Evolutionary conservation across 2,329 filamentous ascomycete species (phyloP).

Genomic region (Lanzia echinophila): DNA sequence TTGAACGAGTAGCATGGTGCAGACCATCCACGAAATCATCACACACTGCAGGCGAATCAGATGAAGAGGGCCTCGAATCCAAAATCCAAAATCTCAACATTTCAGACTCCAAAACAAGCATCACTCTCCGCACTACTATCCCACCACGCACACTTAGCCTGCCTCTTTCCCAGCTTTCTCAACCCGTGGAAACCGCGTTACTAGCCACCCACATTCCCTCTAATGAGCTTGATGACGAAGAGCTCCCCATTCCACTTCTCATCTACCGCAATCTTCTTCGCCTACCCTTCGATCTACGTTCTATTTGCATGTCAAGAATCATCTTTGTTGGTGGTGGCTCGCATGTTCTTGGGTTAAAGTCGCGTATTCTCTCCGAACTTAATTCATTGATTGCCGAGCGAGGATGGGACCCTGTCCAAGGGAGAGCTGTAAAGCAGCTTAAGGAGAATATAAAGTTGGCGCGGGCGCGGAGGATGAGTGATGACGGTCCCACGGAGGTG

Average conservation of each 20-base stretch:
- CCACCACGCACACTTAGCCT: slow-evolving; percentile 54
- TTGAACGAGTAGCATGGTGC: slow-evolving; percentile 75
- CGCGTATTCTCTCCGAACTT: slow-evolving; percentile 70
- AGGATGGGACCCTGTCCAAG: slow-evolving; percentile 71
- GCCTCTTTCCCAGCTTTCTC: slow-evolving; percentile 62
- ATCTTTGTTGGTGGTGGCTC: slow-evolving; percentile 79
- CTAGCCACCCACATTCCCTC: slow-evolving; percentile 52
- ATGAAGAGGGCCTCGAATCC: slow-evolving; percentile 41
- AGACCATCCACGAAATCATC: slow-evolving; percentile 27
- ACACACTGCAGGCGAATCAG: slow-evolving; percentile 20
- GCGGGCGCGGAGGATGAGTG: neutral
- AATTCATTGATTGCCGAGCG: slow-evolving; percentile 55
- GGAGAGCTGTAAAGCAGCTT: slow-evolving; percentile 7
- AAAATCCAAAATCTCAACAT: slow-evolving; percentile 23
- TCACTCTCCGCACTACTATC: slow-evolving; percentile 37
- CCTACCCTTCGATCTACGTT: slow-evolving; percentile 74
- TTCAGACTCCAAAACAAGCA: slow-evolving; percentile 28
- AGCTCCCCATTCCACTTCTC: slow-evolving; percentile 69
- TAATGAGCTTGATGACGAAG: slow-evolving; percentile 74
- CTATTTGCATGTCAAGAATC: slow-evolving; percentile 81
- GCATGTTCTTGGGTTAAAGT: slow-evolving; percentile 70
- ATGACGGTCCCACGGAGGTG: neutral
- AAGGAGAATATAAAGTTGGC: slow-evolving; percentile 1
- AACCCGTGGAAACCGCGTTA: slow-evolving; percentile 69
- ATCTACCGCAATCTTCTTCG: slow-evolving; percentile 69